Evolutionary conservation across 2,329 filamentous ascomycete genomes (phyloP).

Genomic region (Cordyceps militaris): DNA sequence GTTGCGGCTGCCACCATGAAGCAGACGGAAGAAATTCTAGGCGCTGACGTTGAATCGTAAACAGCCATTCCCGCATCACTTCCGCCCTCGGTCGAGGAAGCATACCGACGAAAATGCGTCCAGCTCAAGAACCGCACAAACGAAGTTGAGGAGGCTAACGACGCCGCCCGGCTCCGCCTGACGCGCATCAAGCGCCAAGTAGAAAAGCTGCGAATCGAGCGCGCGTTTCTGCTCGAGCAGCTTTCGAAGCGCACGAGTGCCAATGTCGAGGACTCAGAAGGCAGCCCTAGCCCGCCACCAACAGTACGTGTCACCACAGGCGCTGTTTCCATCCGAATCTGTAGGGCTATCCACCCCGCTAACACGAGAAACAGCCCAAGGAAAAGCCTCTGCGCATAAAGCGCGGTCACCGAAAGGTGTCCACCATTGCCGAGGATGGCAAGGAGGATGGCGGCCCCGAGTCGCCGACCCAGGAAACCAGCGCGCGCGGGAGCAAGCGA

Average conservation of each 20-base stretch:
- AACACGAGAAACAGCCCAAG: constrained; percentile 50
- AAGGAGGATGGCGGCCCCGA: constrained; percentile 16
- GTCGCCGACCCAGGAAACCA: constrained; percentile 3
- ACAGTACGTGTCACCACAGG: constrained; percentile 47
- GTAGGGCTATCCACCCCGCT: constrained; percentile 12
- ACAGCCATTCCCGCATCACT: constrained; percentile 51
- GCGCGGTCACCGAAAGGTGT: constrained; percentile 60
- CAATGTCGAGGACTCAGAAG: constrained; percentile 71
- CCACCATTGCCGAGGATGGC: constrained; percentile 39
- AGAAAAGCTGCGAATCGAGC: constrained; percentile 84
- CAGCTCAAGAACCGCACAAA: constrained; percentile 85
- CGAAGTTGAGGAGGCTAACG: constrained; percentile 89
- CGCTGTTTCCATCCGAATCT: background rate
- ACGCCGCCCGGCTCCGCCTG: constrained; percentile 72
- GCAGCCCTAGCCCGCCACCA: constrained; percentile 71
- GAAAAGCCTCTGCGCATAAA: constrained; percentile 72
- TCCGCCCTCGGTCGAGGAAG: constrained; percentile 88
- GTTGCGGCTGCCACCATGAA: constrained; percentile 22
- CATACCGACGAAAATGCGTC: constrained; percentile 94
- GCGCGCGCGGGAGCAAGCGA: constrained; percentile 6
- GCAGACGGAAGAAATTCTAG: constrained; percentile 29
- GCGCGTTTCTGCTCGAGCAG: constrained; percentile 67
- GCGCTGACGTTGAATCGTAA: constrained; percentile 29
- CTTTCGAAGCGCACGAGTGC: constrained; percentile 66
- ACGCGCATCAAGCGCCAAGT: constrained; percentile 75